Conservation (phyloP, 2,329 filamentous ascomycete genomes). For the Colletotrichum sp. region DNA sequence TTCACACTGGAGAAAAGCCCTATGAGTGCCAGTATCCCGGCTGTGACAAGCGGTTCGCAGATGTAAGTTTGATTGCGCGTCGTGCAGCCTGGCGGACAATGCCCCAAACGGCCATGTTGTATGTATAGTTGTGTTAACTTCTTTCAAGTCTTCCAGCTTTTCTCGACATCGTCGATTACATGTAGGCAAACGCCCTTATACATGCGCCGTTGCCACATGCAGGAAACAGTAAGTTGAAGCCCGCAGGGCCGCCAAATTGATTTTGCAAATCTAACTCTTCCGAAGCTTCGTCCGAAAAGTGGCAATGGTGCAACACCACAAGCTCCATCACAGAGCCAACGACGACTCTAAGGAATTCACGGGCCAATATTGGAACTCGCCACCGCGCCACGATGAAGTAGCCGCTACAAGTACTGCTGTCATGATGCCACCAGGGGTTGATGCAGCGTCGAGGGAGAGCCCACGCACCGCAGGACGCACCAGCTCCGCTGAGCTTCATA, state of each 20-base stretch:
- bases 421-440: background rate
- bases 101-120: rapidly evolving
- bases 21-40: slow-evolving; percentile 69
- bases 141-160: background rate
- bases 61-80: slow-evolving; percentile 50
- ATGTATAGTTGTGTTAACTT: background rate
- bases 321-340: background rate
- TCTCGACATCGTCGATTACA: background rate
- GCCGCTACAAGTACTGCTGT: background rate
- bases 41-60: slow-evolving; percentile 73
- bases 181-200: background rate
- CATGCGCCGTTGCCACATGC: background rate
- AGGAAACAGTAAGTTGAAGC: background rate
- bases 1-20: slow-evolving; percentile 75
- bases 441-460: background rate
- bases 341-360: background rate
- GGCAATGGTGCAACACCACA: background rate
- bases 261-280: background rate
- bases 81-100: background rate
- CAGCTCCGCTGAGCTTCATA: background rate
- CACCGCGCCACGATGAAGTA: background rate
- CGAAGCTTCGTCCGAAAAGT: background rate
- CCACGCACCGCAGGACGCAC: background rate
- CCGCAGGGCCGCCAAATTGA: rapidly evolving
- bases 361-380: background rate